Base-by-base conservation (phyloP, 2,329 filamentous ascomycete species). In the Zymoseptoria tritici region DNA sequence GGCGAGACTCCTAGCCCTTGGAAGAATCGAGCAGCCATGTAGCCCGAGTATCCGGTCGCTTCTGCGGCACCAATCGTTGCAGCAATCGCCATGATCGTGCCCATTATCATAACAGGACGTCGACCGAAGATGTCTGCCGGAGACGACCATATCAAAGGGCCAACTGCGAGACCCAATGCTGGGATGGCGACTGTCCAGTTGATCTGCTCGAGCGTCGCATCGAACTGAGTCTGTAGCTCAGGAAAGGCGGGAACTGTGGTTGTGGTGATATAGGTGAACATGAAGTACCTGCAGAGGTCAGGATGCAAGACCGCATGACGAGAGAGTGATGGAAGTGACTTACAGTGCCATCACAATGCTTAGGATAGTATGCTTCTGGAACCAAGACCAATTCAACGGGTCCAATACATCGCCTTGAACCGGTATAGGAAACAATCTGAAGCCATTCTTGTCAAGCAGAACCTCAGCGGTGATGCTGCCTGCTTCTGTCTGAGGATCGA, bases 231-330 rank as follows among this genome's bases (percentile, higher is more conserved):
- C 20, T 64, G 62, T 7, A 64, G 49, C 29, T 57, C 60, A 29
- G 60, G 60, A 20, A 64, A 64, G 5, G 62, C 55, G 13, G 62
- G 62, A 3, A 64, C 62, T 8, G 62, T 64, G 6, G 60, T 64
- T 19, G 62, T 64, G n/a, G 62, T 64, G 22, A 64, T 56, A 52
- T 62, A 64, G 1, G 62, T 64, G 62, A 64, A 64, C 58, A 64
- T 60, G 54, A 64, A 64, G 49, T 64, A 64, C 42, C 61, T 63
- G 52, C 7, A 13, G 55, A n/a, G 9, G 19, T 52, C 29, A 56
- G 22, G n/a, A 60, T n/a, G 13, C 36, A n/a, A 16, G 5, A n/a
- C 13, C 3, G 13, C 13, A 46, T n/a, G 36, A 46, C 1, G 2
- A 46, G 36, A 11, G 13, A 52, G 19, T 4, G 13, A 1, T 20